Evolutionary conservation across 495 filamentous ascomycete genomes (phyloP).

Genomic region (Xylaria bambusicola): DNA sequence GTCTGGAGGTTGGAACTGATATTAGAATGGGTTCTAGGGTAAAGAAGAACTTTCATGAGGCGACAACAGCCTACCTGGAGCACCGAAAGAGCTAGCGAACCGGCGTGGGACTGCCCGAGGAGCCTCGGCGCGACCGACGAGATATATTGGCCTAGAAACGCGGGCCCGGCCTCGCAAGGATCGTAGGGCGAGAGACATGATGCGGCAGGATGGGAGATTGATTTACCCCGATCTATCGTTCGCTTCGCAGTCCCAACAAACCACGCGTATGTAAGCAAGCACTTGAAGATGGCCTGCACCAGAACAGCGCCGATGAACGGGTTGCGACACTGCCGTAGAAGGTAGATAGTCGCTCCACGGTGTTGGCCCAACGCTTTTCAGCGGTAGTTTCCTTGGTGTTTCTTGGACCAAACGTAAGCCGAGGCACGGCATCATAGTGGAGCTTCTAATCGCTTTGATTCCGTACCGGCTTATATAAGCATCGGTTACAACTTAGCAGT

Average conservation of each 20-base stretch:
- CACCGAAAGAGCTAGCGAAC: conserved; percentile 27
- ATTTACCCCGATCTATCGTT: not conserved
- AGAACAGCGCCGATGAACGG: not conserved
- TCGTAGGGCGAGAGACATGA: conserved; percentile 16
- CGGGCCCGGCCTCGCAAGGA: conserved; percentile 19
- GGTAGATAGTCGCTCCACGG: too few species aligned
- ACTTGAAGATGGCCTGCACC: too few species aligned
- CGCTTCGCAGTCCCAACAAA: too few species aligned
- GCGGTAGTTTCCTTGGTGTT: too few species aligned
- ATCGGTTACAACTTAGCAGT: too few species aligned
- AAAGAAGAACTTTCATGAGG: too few species aligned
- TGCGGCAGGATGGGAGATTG: not conserved
- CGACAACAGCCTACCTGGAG: conserved; percentile 21
- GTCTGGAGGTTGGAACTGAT: conserved; percentile 1
- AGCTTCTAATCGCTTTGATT: too few species aligned
- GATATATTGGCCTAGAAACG: conserved; percentile 10
- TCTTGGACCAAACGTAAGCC: conserved; percentile 1
- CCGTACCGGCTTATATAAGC: too few species aligned
- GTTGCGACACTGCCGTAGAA: too few species aligned
- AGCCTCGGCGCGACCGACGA: conserved; percentile 14
- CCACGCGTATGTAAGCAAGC: too few species aligned
- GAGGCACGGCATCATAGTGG: conserved; percentile 1
- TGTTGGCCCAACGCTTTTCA: too few species aligned
- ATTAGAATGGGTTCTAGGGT: not conserved
- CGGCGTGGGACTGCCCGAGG: conserved; percentile 13